Percentiles rank a stretch among this genome's conserved stretches.
These are phyloP conservation scores for Phytophthora colocasiae DNA, from an alignment of 352 stramenopile species.

Conservation along the genomic window DNA sequence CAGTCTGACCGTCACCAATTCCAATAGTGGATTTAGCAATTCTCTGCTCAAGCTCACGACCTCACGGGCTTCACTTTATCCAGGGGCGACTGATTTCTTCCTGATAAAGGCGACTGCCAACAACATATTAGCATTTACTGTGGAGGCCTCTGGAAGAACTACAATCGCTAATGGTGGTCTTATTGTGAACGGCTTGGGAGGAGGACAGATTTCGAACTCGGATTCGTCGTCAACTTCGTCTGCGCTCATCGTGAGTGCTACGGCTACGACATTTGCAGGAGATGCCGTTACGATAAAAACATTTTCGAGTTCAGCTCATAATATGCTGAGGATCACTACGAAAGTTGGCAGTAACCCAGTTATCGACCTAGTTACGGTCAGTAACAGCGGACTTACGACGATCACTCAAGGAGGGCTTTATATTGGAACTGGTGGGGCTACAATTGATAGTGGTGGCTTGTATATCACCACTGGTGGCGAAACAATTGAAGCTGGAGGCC, in stretches of 20 bases:
- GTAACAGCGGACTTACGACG: conserved; percentile 52
- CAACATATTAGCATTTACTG: conserved; percentile 39
- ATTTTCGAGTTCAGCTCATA: conserved; percentile 42
- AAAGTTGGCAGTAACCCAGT: conserved; percentile 13
- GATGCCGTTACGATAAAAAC: conserved; percentile 52
- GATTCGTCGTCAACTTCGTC: conserved; percentile 21
- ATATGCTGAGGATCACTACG: conserved; percentile 51
- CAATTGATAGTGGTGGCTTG: conserved; percentile 50
- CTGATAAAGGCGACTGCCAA: conserved; percentile 48
- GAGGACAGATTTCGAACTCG: conserved; percentile 41
- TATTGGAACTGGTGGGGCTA: conserved; percentile 51
- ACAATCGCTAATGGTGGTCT: conserved; percentile 56
- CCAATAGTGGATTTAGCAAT: conserved; percentile 31
- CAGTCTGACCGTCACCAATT: conserved; percentile 41
- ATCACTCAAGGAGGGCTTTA: conserved; percentile 49
- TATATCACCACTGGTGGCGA: conserved; percentile 38
- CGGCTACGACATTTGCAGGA: conserved; percentile 31
- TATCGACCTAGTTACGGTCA: conserved; percentile 52
- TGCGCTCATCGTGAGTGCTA: conserved; percentile 43
- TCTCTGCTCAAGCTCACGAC: conserved; percentile 37
- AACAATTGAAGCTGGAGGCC: conserved; percentile 50
- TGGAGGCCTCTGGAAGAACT: conserved; percentile 59
- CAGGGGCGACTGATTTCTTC: conserved; percentile 37
- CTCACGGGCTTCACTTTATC: conserved; percentile 32
- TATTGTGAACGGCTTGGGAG: conserved; percentile 43